Percentiles rank a stretch among this genome's conserved stretches.
Evolutionary conservation across 2,329 filamentous ascomycete species (phyloP).

Genomic region (Ophiocordyceps camponoti-floridani): DNA sequence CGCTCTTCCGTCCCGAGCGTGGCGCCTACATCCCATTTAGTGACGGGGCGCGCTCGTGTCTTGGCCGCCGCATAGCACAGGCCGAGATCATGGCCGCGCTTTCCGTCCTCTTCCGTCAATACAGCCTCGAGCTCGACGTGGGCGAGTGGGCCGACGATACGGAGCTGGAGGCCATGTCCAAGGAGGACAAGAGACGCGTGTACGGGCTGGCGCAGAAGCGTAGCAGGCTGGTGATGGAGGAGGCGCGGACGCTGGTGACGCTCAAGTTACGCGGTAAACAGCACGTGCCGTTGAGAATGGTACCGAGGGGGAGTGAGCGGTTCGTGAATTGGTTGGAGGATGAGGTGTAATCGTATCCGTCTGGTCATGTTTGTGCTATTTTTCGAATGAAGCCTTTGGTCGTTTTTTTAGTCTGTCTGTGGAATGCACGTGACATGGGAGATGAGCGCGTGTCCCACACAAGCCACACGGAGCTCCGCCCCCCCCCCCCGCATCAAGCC

Average conservation of each 20-base stretch:
- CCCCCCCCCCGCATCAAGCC: too few species aligned
- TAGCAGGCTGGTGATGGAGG: conserved; percentile 30
- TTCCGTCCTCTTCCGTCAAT: conserved; percentile 35
- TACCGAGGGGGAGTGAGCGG: conserved; percentile 50
- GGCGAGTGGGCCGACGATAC: conserved; percentile 35
- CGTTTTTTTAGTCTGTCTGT: background rate
- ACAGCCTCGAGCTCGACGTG: conserved; percentile 55
- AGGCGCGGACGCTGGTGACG: conserved; percentile 48
- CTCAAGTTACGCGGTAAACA: conserved; percentile 46
- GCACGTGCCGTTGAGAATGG: conserved; percentile 48
- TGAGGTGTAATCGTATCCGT: background rate
- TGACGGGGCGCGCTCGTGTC: conserved; percentile 36
- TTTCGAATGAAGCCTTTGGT: background rate
- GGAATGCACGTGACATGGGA: too few species aligned
- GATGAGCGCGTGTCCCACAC: too few species aligned
- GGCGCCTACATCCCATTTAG: conserved; percentile 41
- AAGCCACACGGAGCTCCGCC: too few species aligned
- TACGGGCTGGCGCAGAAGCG: conserved; percentile 44
- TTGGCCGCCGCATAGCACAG: conserved; percentile 40
- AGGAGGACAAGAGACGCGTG: conserved; percentile 10
- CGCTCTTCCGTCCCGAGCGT: conserved; percentile 40
- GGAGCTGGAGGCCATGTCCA: conserved; percentile 19
- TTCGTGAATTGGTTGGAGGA: conserved; percentile 29
- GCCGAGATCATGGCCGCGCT: conserved; percentile 38
- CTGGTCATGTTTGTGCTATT: background rate